phyloP scores from a whole-genome alignment of 2,329 filamentous ascomycete genomes.

The Coniella vitis region DNA sequence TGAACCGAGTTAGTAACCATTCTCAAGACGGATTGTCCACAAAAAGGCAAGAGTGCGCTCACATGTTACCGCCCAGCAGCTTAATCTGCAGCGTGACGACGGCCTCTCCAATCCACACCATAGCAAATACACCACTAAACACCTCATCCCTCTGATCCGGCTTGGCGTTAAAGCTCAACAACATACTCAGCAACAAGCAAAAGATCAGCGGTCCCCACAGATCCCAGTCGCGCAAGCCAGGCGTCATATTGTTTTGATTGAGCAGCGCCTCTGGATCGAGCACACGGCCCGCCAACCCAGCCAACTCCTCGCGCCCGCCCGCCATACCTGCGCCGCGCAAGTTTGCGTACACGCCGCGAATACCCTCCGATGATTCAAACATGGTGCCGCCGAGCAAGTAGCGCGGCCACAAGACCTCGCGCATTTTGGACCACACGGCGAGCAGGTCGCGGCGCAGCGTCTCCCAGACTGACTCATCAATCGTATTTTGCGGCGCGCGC shows the following conservation, averaged over 20 bases:
- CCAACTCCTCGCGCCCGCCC: slow-evolving; percentile 56
- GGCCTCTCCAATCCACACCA: slow-evolving; percentile 94
- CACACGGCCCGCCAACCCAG: slow-evolving; percentile 53
- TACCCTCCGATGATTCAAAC: slow-evolving; percentile 46
- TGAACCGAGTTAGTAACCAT: background rate
- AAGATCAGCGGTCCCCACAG: slow-evolving; percentile 96
- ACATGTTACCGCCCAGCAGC: slow-evolving; percentile 94
- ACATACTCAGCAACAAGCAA: slow-evolving; percentile 78
- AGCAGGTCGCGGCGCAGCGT: slow-evolving; percentile 88
- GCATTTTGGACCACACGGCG: slow-evolving; percentile 96
- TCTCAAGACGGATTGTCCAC: slow-evolving; percentile 14
- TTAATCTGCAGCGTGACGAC: slow-evolving; percentile 98
- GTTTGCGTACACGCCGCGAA: slow-evolving; percentile 57
- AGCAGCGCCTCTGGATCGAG: slow-evolving; percentile 58
- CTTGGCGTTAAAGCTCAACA: slow-evolving; percentile 76
- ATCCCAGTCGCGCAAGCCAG: slow-evolving; percentile 93
- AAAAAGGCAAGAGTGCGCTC: slow-evolving; percentile 32
- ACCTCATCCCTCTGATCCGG: slow-evolving; percentile 78
- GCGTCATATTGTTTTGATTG: slow-evolving; percentile 67
- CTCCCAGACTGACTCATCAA: slow-evolving; percentile 96
- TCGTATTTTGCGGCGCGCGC: slow-evolving; percentile 80
- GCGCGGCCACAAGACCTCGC: slow-evolving; percentile 91
- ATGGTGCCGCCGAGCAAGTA: slow-evolving; percentile 74
- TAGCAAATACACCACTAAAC: slow-evolving; percentile 93
- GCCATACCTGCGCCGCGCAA: slow-evolving; percentile 51